Evolutionary conservation across 257 asterid genomes (phyloP), one percentile per base, ranked within the genome.

Genomic region (Solanum microdontum): DNA sequence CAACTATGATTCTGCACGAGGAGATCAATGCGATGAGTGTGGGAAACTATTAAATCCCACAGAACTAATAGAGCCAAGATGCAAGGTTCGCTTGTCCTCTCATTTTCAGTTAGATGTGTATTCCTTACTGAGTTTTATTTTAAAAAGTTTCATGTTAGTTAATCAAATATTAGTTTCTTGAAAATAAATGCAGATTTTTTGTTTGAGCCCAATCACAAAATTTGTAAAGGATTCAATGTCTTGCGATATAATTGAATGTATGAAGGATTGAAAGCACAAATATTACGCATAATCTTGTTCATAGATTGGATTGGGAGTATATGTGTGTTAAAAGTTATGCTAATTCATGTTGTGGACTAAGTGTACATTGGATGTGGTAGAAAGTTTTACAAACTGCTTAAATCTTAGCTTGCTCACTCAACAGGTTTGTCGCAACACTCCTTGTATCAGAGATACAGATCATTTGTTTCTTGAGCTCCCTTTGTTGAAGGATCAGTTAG

Each of bases 381-480:
- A 39, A 23, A 17, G 14, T 9, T 13, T 24, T 8, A 12, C 55
- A 15, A 87, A 37, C 37, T 48, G 30, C 69, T 68, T 11, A 15
- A 32, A 70, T 83, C 36, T 84, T 85, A 40, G 58, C 32, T 30
- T 89, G 84, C 62, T 90, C 88, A 68, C 80, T 90, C 88, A 82
- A 62, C 89, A 95, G 99, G 96, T 94, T 58, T 96, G 99, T 88
- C 90, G 88, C 62, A 91, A 88, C 85, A 86, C 94, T 37, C 99
- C 99, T 30, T 92, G 69, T 60, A 89, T 93, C 82, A 93, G 96
- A 69, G 97, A 95, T 82, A 95, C 99, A 40, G 87, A 94, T 84
- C 98, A 96, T 90, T 90, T 96, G 90, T 96, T 95, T 92, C 96
- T 96, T 85, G 98, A 96, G 93, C 98, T 96, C 87, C 99, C 99